Evolutionary conservation across 176 grass and related monocot species (phyloP), one percentile per base, ranked within the genome.

Genomic region (Oryza glaberrima): DNA sequence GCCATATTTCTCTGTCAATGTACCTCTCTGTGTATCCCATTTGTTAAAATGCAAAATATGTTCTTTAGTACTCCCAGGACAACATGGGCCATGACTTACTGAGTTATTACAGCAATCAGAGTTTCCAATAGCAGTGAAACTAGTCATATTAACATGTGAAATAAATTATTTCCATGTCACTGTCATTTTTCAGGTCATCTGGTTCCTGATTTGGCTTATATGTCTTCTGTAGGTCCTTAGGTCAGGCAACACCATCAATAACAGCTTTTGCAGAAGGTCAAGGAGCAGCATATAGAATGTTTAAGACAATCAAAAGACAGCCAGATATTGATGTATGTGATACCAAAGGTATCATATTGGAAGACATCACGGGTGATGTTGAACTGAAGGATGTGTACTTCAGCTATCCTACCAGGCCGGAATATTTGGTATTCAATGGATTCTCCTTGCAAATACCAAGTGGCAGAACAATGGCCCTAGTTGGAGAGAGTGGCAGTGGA

Each of bases 401-500:
- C 48, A 91, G 90, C 74, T 95, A 93, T 56, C 95, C 92, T 26
- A 73, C 92, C 3, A 89, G 95, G 67, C 73, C 91, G 64, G 88
- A 95, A 7, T 80, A 86, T 77, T 36, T 92, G 54, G 47, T 98
- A 84, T 98, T 98, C 70, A 65, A 90, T 80, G 91, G 89, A 41
- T 93, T 98, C 63, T 93, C 95, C 35, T 83, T 98, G 44, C 75
- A 3, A 80, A 65, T 93, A 77, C 70, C 77, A 71, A 95, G 85
- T 63, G 91, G 92, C 15, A 83, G 44, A 44, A 91, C 87, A 49
- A 98, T 95, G 86, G 95, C 95, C 67, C 85, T 98, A 79, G 95
- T 98, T 73, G 95, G 95, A 66, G 92, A 91, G 81, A 95, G 92
- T 26, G 95, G 95, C 46, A 91, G 90, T 56, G 95, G 95, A 13